Evolutionary conservation across 2,329 filamentous ascomycete species (phyloP), one percentile per base, ranked within the genome.

Genomic region (Diplocarpon mali): DNA sequence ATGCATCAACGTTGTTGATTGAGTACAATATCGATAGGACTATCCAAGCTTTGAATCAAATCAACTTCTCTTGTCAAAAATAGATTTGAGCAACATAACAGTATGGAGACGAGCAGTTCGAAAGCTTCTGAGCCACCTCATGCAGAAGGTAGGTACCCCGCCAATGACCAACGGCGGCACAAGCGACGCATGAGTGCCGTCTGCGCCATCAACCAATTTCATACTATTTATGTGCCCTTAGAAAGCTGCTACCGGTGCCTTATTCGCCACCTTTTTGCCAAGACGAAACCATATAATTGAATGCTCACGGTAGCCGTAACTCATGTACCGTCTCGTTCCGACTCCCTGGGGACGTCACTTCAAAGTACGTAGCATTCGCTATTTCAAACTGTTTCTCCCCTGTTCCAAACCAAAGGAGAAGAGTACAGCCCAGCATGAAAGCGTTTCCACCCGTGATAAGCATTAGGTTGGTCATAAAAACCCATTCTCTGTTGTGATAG

Each of bases 371-470:
- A 14, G 51, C 47, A 24, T 64, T 65, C 1, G 62, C 64, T 12
- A 59, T 47, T 1, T 57, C 64, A 9, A 65, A 57, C 12, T 68
- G 49, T 17, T 49, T 58, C 1, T 63, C 57, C 34, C 66, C 53
- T 3, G 61, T 60, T 62, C 65, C 68, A 14, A 52, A 48, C 7
- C 61, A 54, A 0, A 65, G 69, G 55, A 2, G 59, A 62, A 46
- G 55, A 2, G 59, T 62, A 46, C 65, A 65, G 41, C 69, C 67
- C 1, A 69, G 54, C 5, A 62, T 53, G 47, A 64, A 69, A 1
- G 63, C 54, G 24, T 65, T 62, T 0, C 65, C 66, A 8, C 59
- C 60, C 5, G 62, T 61, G 37, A 67, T 55, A 10, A 69, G 53
- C 17, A 63, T 67, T 1, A 67, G 48, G 29, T 65, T 65, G 15